Evolutionary conservation across 495 filamentous ascomycete species (phyloP).

Genomic region (Bombardia bombarda): DNA sequence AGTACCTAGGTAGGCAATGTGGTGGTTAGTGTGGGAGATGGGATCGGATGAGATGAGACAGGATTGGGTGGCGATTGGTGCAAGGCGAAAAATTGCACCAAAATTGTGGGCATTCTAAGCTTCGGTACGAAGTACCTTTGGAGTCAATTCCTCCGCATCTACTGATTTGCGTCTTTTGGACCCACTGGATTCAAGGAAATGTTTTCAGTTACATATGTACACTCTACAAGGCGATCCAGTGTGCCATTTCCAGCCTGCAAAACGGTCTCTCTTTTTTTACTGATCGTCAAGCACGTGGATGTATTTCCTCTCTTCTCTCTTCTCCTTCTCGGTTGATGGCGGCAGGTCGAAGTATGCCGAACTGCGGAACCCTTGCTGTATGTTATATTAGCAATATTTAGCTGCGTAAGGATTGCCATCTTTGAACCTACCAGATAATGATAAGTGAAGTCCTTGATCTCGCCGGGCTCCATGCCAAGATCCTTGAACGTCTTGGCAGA

Average conservation of each 20-base stretch:
- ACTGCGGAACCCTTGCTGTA: slow-evolving; percentile 75
- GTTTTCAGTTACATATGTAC: slow-evolving; percentile 37
- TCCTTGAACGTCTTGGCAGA: slow-evolving; percentile 94
- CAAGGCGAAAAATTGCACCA: too few species aligned
- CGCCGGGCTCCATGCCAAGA: slow-evolving; percentile 76
- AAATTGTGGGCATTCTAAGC: too few species aligned
- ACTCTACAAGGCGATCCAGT: slow-evolving; percentile 19
- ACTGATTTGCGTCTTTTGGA: background rate
- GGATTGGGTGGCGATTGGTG: too few species aligned
- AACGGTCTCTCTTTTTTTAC: slow-evolving; percentile 33
- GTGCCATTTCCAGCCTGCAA: slow-evolving; percentile 3
- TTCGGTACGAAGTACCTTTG: too few species aligned
- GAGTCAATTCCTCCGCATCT: too few species aligned
- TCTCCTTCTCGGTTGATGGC: slow-evolving; percentile 89
- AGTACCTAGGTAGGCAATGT: too few species aligned
- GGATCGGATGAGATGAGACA: too few species aligned
- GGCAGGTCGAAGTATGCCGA: slow-evolving; percentile 83
- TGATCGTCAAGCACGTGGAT: slow-evolving; percentile 88
- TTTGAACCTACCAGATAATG: slow-evolving; percentile 70
- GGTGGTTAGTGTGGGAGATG: too few species aligned
- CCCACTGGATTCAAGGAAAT: slow-evolving; percentile 11
- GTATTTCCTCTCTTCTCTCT: slow-evolving; percentile 90
- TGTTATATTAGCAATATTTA: background rate
- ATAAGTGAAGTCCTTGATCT: slow-evolving; percentile 75
- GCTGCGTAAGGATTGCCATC: slow-evolving; percentile 15